These are phyloP conservation scores for Monosporascus sp. DNA, from an alignment of 2,329 filamentous ascomycete genomes.

Conservation along the genomic window DNA sequence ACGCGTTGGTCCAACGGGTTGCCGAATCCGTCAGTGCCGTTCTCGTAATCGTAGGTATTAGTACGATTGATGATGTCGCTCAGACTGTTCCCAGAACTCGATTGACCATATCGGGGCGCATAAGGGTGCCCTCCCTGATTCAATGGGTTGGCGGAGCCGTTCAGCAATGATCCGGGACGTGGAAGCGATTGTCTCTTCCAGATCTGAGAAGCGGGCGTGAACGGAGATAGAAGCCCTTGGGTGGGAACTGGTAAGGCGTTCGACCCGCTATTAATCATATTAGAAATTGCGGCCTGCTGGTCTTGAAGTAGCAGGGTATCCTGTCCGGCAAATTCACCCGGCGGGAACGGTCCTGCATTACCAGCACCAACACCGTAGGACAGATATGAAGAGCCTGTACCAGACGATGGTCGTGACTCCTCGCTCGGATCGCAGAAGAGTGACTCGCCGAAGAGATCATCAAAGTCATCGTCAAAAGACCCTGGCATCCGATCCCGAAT, in stretches of 20 bases:
- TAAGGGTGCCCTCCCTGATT: constrained; percentile 16
- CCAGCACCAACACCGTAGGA: background rate
- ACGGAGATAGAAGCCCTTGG: background rate
- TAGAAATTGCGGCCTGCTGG: background rate
- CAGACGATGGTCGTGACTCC: background rate
- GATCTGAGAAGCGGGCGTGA: background rate
- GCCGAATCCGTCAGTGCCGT: constrained; percentile 30
- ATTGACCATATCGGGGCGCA: background rate
- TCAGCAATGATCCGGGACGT: background rate
- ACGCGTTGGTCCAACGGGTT: constrained; percentile 30
- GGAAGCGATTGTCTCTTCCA: background rate
- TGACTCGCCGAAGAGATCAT: background rate
- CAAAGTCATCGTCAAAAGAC: background rate
- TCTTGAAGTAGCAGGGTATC: background rate
- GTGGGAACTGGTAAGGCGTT: too few relatives aligned
- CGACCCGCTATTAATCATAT: background rate
- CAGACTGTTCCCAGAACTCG: constrained; percentile 18
- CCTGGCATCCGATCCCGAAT: background rate
- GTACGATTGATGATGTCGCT: constrained; percentile 33
- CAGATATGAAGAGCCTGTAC: background rate
- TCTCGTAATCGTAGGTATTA: constrained; percentile 30
- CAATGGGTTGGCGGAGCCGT: constrained; percentile 2
- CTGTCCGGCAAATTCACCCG: background rate
- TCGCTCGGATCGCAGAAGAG: background rate
- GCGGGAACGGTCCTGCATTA: background rate